Percentiles rank a stretch among this genome's conserved stretches.
Evolutionary conservation across 2,329 filamentous ascomycete genomes (phyloP).

Genomic region (Xylariaceae sp.): DNA sequence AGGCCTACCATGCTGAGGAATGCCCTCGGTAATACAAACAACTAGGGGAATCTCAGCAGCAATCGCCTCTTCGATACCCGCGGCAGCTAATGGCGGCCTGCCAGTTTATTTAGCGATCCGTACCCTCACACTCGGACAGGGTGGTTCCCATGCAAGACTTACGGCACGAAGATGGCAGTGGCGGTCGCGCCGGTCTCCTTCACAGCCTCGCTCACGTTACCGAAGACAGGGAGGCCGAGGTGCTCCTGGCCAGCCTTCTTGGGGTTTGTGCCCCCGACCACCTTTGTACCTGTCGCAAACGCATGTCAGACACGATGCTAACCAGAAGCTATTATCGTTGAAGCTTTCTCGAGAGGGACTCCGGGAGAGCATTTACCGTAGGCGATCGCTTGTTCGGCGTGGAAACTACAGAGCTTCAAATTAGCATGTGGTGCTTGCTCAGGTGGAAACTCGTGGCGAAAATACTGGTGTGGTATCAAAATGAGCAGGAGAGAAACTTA

Average conservation of each 20-base stretch:
- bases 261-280: constrained; percentile 97
- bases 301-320: constrained; percentile 39
- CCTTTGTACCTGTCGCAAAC: constrained; percentile 76
- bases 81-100: constrained; percentile 88
- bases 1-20: constrained; percentile 86
- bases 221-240: constrained; percentile 91
- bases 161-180: constrained; percentile 96
- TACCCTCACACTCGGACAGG: too few species aligned
- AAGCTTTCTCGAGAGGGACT: constrained; percentile 5
- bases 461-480: background rate
- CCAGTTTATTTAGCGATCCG: constrained; percentile 18
- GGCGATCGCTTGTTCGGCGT: constrained; percentile 96
- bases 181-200: constrained; percentile 90
- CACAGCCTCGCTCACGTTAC: constrained; percentile 83
- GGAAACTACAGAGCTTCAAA: constrained; percentile 69
- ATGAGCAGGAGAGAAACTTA: constrained; percentile 53
- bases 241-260: constrained; percentile 95
- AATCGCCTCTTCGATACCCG: constrained; percentile 96
- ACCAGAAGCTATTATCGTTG: background rate
- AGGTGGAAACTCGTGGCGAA: background rate
- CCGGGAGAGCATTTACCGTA: constrained; percentile 70
- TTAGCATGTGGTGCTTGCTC: constrained; percentile 39
- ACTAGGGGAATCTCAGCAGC: constrained; percentile 90
- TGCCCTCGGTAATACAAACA: constrained; percentile 98
- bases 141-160: constrained; percentile 44